Evolutionary conservation across 768 basidiomycete genomes (phyloP).

Genomic region (Suillus alpinus): DNA sequence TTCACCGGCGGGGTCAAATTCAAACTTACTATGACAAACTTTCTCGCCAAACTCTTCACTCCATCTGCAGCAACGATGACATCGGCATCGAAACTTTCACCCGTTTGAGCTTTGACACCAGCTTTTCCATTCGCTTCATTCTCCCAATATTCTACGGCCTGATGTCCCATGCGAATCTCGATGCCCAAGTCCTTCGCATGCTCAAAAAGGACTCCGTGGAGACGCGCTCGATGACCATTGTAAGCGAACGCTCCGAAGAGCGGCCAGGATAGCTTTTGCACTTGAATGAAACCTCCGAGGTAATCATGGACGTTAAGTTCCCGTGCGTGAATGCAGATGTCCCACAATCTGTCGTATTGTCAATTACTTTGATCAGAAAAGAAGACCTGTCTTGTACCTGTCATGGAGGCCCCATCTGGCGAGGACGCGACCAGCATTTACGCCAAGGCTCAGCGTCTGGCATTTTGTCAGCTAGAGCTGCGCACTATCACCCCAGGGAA

Average conservation of each 20-base stretch:
- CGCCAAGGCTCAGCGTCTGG: slow-evolving; percentile 17
- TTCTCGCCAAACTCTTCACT: slow-evolving; percentile 16
- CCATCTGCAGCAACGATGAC: slow-evolving; percentile 26
- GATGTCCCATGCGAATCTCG: slow-evolving; percentile 17
- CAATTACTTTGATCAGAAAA: slow-evolving; percentile 14
- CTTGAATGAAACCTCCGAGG: slow-evolving; percentile 17
- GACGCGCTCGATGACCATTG: slow-evolving; percentile 27
- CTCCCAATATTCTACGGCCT: slow-evolving; percentile 20
- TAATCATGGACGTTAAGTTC: slow-evolving; percentile 17
- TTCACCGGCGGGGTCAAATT: neutral
- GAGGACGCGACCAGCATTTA: slow-evolving; percentile 23
- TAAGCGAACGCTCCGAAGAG: slow-evolving; percentile 18
- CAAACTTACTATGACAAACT: slow-evolving; percentile 17
- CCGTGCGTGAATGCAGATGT: slow-evolving; percentile 15
- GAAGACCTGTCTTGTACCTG: slow-evolving; percentile 11
- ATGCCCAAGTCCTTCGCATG: slow-evolving; percentile 19
- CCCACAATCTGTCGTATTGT: slow-evolving; percentile 15
- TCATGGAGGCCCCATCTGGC: slow-evolving; percentile 22
- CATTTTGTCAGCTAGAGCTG: neutral
- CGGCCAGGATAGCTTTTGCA: slow-evolving; percentile 15
- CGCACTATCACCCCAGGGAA: neutral
- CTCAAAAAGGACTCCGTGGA: slow-evolving; percentile 18
- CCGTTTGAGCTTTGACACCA: slow-evolving; percentile 14
- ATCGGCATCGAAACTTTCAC: slow-evolving; percentile 16
- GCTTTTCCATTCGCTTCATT: slow-evolving; percentile 9